Evolutionary conservation across 2,329 filamentous ascomycete genomes (phyloP).

Genomic region (Claviceps pusilla): DNA sequence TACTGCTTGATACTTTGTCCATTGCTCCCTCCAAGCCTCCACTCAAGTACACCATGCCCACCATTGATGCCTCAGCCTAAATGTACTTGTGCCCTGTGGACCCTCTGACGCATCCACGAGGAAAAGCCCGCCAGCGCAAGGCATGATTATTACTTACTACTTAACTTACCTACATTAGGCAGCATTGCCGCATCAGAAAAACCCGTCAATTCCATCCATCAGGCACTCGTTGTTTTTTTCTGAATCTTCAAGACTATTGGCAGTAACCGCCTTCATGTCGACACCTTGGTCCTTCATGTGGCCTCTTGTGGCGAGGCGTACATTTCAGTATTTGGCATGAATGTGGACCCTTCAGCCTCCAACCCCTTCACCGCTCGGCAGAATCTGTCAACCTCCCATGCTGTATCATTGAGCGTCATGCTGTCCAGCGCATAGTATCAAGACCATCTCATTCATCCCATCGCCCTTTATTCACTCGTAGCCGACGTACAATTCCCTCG

Average conservation of each 20-base stretch:
- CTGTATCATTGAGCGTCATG: neutral
- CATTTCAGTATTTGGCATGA: neutral
- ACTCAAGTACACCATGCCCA: neutral
- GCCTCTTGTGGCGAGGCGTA: neutral
- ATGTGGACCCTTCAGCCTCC: neutral
- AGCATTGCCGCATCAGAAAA: neutral
- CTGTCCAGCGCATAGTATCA: neutral
- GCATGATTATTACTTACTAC: neutral
- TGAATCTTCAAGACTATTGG: no score
- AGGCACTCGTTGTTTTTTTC: no score
- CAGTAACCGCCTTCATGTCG: neutral
- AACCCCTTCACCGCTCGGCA: constrained; percentile 16
- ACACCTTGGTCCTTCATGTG: neutral
- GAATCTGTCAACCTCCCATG: constrained; percentile 6
- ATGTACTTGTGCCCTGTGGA: neutral
- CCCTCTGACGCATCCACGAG: neutral
- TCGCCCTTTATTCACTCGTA: neutral
- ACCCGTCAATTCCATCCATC: neutral
- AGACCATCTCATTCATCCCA: neutral
- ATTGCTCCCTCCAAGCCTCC: neutral
- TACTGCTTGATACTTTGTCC: no score
- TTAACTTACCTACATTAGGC: neutral
- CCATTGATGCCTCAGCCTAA: constrained; percentile 1
- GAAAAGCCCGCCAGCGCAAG: neutral
- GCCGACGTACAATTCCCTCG: neutral